A percentile compares a stretch with the other conserved stretches of the same genome.
phyloP scores from a whole-genome alignment of 2,329 filamentous ascomycete genomes.

The Teratosphaeria viscida region DNA sequence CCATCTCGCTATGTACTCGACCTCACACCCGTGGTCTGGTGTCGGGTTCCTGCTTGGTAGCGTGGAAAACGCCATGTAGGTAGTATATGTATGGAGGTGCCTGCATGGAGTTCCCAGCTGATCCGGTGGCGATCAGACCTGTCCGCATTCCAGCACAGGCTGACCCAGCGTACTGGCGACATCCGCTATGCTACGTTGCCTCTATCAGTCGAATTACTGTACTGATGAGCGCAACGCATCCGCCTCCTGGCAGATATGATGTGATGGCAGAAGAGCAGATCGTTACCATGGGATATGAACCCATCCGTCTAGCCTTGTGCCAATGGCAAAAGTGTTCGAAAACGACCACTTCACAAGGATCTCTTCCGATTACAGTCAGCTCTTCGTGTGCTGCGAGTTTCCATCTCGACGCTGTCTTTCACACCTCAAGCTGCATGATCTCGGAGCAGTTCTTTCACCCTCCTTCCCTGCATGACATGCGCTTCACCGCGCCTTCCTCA shows the following conservation, averaged over 20 bases:
- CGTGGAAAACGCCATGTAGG: background rate
- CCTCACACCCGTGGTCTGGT: background rate
- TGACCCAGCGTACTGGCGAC: background rate
- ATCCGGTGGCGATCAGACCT: background rate
- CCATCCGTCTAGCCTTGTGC: too few relatives aligned
- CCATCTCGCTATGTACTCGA: background rate
- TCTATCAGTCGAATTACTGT: too few relatives aligned
- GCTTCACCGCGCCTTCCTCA: background rate
- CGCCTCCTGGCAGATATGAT: too few relatives aligned
- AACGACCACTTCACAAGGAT: too few relatives aligned
- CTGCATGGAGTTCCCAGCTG: background rate
- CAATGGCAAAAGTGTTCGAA: too few relatives aligned
- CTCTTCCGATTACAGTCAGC: too few relatives aligned
- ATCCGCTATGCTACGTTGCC: background rate
- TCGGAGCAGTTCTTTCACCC: background rate
- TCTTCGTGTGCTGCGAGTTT: too few relatives aligned
- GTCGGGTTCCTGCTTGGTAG: background rate
- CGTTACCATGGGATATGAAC: too few relatives aligned
- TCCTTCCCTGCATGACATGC: background rate
- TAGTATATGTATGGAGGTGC: background rate
- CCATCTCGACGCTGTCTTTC: background rate
- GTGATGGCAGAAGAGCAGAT: too few relatives aligned
- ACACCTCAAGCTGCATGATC: background rate
- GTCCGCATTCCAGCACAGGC: background rate
- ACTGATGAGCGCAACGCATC: too few relatives aligned